Percentiles rank a stretch among this genome's conserved stretches.
These are phyloP conservation scores for Malassezia equina DNA, from an alignment of 1,284 basidiomycete genomes.

Conservation along the genomic window DNA sequence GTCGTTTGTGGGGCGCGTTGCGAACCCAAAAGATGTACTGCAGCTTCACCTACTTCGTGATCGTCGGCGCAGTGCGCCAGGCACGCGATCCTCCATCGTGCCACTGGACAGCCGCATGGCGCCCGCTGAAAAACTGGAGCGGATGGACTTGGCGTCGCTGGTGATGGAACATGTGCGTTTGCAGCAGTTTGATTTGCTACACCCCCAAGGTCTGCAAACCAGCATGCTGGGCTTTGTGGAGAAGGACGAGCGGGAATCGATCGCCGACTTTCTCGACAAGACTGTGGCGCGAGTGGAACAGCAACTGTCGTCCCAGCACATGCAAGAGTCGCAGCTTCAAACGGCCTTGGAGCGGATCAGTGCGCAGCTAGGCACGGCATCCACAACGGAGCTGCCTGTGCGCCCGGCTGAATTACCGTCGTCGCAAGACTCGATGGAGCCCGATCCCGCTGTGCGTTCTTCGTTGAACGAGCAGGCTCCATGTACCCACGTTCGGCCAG, in stretches of 20 bases:
- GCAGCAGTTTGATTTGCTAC: constrained; percentile 39
- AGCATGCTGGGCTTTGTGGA: constrained; percentile 42
- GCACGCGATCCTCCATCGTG: constrained; percentile 19
- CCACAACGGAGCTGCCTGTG: background rate
- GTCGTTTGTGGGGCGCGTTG: constrained; percentile 79
- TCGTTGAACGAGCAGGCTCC: too few relatives aligned
- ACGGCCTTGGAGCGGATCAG: constrained; percentile 22
- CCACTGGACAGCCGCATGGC: constrained; percentile 24
- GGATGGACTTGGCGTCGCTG: constrained; percentile 31
- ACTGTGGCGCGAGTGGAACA: constrained; percentile 25
- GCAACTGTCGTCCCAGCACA: constrained; percentile 24
- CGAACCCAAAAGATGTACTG: constrained; percentile 85
- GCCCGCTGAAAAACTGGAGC: constrained; percentile 32
- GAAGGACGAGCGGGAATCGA: constrained; percentile 40
- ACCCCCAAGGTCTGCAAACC: constrained; percentile 29
- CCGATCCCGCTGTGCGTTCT: background rate
- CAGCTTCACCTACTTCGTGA: constrained; percentile 51
- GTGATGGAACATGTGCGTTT: constrained; percentile 33
- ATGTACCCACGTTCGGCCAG: too few relatives aligned
- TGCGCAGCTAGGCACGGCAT: constrained; percentile 7
- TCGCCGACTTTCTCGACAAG: constrained; percentile 28
- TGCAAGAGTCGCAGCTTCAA: constrained; percentile 29
- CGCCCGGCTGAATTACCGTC: background rate
- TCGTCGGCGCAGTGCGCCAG: constrained; percentile 3
- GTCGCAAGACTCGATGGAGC: constrained; percentile 3